These are phyloP conservation scores for Nakazawaea ernobii DNA, from an alignment of 805 yeast species.

Conservation along the genomic window DNA sequence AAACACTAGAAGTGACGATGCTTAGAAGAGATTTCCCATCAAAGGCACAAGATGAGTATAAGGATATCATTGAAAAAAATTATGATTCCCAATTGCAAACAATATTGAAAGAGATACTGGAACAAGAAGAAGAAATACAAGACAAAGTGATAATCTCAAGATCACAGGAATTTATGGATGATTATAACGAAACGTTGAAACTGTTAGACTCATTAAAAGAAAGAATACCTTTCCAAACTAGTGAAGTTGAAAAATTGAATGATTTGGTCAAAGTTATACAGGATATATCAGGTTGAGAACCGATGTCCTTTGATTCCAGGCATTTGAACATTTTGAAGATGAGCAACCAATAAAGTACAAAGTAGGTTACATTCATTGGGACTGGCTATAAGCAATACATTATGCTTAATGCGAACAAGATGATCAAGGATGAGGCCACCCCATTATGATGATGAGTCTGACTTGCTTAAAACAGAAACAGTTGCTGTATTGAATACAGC, in stretches of 20 bases:
- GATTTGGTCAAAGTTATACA: slow-evolving; percentile 4
- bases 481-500: too few species aligned
- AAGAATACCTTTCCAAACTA: not conserved
- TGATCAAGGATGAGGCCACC: too few species aligned
- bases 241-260: slow-evolving; percentile 4
- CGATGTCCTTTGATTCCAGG: too few species aligned
- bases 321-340: too few species aligned
- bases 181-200: slow-evolving; percentile 3
- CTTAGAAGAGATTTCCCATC: slow-evolving; percentile 50
- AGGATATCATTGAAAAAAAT: slow-evolving; percentile 18
- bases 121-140: not conserved
- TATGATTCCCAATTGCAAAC: not conserved
- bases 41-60: slow-evolving; percentile 31
- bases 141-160: slow-evolving; percentile 3
- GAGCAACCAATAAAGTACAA: too few species aligned
- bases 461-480: too few species aligned
- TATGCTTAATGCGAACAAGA: too few species aligned
- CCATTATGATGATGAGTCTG: too few species aligned
- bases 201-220: not conserved
- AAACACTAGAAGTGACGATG: slow-evolving; percentile 50
- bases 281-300: not conserved
- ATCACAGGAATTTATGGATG: slow-evolving; percentile 3
- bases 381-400: too few species aligned
- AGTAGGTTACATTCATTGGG: too few species aligned
- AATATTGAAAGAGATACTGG: slow-evolving; percentile 12